Percentiles rank a stretch among this genome's conserved stretches.
These are phyloP conservation scores for Aspergillus diversus DNA, from an alignment of 495 filamentous ascomycete species.

Conservation along the genomic window DNA sequence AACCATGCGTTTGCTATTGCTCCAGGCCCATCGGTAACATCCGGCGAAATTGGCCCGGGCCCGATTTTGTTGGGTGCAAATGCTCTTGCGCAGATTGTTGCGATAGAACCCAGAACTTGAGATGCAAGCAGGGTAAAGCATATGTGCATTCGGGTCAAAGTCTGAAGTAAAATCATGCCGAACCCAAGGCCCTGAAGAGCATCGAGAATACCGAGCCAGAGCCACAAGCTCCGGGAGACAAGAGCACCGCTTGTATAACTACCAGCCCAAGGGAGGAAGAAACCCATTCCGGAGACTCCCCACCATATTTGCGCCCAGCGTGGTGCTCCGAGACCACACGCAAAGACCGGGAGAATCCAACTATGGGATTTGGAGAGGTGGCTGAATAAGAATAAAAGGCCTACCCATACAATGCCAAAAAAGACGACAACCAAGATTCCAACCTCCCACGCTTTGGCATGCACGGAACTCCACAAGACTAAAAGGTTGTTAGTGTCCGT, in stretches of 20 bases:
- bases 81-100: constrained; percentile 51
- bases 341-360: constrained; percentile 56
- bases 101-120: constrained; percentile 53
- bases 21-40: constrained; percentile 45
- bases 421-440: constrained; percentile 47
- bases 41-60: constrained; percentile 51
- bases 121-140: constrained; percentile 55
- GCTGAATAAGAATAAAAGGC: constrained; percentile 42
- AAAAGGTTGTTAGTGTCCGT: constrained; percentile 17
- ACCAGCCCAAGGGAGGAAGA: constrained; percentile 55
- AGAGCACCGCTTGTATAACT: constrained; percentile 46
- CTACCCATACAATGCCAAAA: constrained; percentile 51
- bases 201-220: constrained; percentile 55
- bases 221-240: constrained; percentile 52
- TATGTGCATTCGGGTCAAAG: constrained; percentile 53
- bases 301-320: constrained; percentile 58
- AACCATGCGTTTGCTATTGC: constrained; percentile 64
- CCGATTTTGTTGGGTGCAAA: constrained; percentile 54
- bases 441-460: constrained; percentile 50
- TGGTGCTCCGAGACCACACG: constrained; percentile 53
- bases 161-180: constrained; percentile 56
- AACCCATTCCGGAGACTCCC: constrained; percentile 51
- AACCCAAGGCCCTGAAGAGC: constrained; percentile 54
- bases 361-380: constrained; percentile 49
- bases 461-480: constrained; percentile 53